Percentiles rank a stretch among this genome's conserved stretches.
phyloP scores from a whole-genome alignment of 257 asterid species.

The Ehretia macrophylla region DNA sequence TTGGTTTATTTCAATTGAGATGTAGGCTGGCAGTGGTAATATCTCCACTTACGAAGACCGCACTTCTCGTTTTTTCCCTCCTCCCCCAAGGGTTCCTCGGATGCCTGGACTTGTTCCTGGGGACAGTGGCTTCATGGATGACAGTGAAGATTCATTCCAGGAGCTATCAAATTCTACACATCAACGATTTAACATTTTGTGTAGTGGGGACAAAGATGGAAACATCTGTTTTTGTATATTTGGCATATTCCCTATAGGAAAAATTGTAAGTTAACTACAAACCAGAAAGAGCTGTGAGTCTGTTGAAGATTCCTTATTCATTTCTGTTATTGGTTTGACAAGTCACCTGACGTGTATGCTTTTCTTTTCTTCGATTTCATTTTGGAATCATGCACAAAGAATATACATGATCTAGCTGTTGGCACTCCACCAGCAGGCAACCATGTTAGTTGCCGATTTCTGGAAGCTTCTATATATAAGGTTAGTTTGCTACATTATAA shows the following conservation, averaged over 20 bases:
- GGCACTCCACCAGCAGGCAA: conserved; percentile 33
- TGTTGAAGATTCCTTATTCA: neutral
- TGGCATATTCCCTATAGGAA: conserved; percentile 94
- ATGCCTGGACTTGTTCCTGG: conserved; percentile 87
- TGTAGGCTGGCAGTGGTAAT: conserved; percentile 53
- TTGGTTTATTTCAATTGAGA: conserved; percentile 3
- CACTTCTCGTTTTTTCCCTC: conserved; percentile 91
- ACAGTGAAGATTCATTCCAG: conserved; percentile 63
- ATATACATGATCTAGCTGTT: conserved; percentile 52
- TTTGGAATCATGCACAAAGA: conserved; percentile 42
- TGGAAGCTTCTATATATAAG: conserved; percentile 67
- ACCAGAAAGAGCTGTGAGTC: neutral
- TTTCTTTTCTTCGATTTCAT: conserved; percentile 13
- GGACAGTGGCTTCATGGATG: conserved; percentile 82
- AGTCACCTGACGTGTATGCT: conserved; percentile 1
- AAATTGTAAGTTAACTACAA: conserved; percentile 57
- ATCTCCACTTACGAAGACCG: conserved; percentile 68
- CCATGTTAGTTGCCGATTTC: conserved; percentile 40
- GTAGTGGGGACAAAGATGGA: conserved; percentile 96
- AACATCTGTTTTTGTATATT: conserved; percentile 79
- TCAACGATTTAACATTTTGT: conserved; percentile 73
- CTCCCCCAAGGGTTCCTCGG: conserved; percentile 84
- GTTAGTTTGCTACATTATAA: conserved; percentile 27
- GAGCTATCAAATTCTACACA: conserved; percentile 84
- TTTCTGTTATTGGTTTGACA: conserved; percentile 15